These are phyloP conservation scores for Trichodelitschia bisporula DNA, from an alignment of 495 filamentous ascomycete genomes.

Conservation along the genomic window DNA sequence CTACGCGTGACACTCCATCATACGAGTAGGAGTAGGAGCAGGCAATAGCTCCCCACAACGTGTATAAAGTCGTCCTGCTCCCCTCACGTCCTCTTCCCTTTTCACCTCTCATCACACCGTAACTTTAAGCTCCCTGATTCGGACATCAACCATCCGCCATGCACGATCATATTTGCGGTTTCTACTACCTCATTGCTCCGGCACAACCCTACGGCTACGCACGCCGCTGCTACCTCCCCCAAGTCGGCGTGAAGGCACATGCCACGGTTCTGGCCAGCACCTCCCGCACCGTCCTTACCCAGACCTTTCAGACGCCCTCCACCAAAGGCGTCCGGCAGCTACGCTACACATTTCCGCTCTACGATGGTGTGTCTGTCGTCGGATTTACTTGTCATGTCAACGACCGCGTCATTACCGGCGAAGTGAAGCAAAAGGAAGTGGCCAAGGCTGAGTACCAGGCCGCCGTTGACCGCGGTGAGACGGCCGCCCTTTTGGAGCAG, in stretches of 20 bases:
- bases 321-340: slow-evolving; percentile 23
- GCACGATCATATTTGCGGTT: too few species aligned
- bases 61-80: too few species aligned
- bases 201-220: not conserved
- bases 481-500: slow-evolving; percentile 37
- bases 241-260: slow-evolving; percentile 24
- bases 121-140: too few species aligned
- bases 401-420: slow-evolving; percentile 23
- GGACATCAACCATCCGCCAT: too few species aligned
- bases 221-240: slow-evolving; percentile 23
- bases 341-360: slow-evolving; percentile 41
- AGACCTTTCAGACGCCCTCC: slow-evolving; percentile 33
- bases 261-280: slow-evolving; percentile 27
- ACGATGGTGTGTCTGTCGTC: slow-evolving; percentile 39
- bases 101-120: too few species aligned
- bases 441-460: slow-evolving; percentile 27
- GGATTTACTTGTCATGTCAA: slow-evolving; percentile 31
- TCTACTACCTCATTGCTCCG: slow-evolving; percentile 5
- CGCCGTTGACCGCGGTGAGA: slow-evolving; percentile 28
- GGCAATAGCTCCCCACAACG: too few species aligned
- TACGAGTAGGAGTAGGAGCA: too few species aligned
- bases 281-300: slow-evolving; percentile 31
- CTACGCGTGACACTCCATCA: too few species aligned
- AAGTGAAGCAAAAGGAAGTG: slow-evolving; percentile 34
- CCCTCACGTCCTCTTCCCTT: too few species aligned